Conservation (phyloP, 1,139 yeast genomes). For the Ogataea hybrid region DNA sequence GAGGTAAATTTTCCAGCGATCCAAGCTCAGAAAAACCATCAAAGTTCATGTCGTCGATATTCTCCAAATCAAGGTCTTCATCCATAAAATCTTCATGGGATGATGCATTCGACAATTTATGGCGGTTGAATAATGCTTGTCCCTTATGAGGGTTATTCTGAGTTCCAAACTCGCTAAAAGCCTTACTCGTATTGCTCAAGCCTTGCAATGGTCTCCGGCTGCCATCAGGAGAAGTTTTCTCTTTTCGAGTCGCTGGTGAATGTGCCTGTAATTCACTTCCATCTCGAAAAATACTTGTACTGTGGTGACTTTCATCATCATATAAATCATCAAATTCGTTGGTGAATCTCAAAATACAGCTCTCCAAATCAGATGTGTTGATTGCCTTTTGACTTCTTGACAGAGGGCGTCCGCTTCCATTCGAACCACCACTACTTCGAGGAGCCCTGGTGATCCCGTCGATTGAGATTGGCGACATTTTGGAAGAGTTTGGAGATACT, state of each 20-base stretch:
- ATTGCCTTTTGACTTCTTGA: conserved; percentile 34
- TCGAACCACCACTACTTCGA: conserved; percentile 12
- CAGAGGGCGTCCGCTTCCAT: conserved; percentile 20
- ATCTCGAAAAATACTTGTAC: conserved; percentile 28
- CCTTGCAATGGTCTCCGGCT: neutral
- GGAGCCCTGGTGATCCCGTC: conserved; percentile 5
- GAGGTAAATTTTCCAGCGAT: conserved; percentile 26
- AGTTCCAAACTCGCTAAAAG: no score
- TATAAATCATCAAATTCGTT: conserved; percentile 39
- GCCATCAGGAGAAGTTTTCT: no score
- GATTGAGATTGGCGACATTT: conserved; percentile 17
- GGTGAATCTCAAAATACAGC: conserved; percentile 36
- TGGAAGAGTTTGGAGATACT: conserved; percentile 5
- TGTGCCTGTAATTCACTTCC: neutral
- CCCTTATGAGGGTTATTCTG: no score
- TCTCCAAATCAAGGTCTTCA: conserved; percentile 28
- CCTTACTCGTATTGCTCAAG: neutral
- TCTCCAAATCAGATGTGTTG: conserved; percentile 36
- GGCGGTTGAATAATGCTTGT: no score
- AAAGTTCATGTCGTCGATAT: conserved; percentile 25
- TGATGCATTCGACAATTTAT: neutral
- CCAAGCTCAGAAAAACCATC: conserved; percentile 26
- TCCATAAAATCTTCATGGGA: conserved; percentile 21
- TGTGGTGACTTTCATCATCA: conserved; percentile 28
- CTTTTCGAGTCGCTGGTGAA: neutral